phyloP scores from a whole-genome alignment of 495 filamentous ascomycete genomes.

The Daldinia bambusicola region DNA sequence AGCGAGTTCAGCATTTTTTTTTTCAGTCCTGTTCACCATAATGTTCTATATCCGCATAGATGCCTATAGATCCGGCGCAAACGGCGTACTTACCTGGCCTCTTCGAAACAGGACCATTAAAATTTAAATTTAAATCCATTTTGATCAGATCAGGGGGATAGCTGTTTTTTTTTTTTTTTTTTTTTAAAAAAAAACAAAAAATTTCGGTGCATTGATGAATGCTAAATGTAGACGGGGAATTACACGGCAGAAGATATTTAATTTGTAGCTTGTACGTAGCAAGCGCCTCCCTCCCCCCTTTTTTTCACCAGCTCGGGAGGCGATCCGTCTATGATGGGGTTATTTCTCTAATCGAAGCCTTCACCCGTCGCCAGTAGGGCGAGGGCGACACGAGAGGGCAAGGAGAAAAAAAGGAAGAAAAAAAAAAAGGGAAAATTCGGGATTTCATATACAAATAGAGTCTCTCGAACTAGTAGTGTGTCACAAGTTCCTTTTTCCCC shows the following conservation, averaged over 20 bases:
- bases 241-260: conserved; percentile 17
- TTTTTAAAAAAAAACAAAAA: too few species aligned
- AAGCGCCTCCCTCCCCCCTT: conserved; percentile 3
- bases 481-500: conserved; percentile 13
- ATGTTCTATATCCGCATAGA: conserved; percentile 20
- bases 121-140: conserved; percentile 13
- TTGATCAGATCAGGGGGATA: conserved; percentile 13
- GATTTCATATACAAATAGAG: conserved; percentile 41
- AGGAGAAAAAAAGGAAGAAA: conserved; percentile 20
- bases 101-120: conserved; percentile 9
- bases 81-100: conserved; percentile 38
- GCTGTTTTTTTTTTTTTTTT: too few species aligned
- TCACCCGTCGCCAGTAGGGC: conserved; percentile 18
- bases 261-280: conserved; percentile 37
- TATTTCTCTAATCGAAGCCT: conserved; percentile 39
- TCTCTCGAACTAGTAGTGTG: conserved; percentile 16
- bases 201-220: background rate
- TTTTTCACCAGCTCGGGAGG: conserved; percentile 27
- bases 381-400: conserved; percentile 16
- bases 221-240: background rate
- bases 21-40: conserved; percentile 4
- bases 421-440: conserved; percentile 32
- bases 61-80: conserved; percentile 27
- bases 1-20: conserved; percentile 16
- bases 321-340: conserved; percentile 41